A percentile compares a stretch with the other conserved stretches of the same genome.
phyloP scores from a whole-genome alignment of 371 early-diverging fungal species.

The Phascolomyces articulosus region DNA sequence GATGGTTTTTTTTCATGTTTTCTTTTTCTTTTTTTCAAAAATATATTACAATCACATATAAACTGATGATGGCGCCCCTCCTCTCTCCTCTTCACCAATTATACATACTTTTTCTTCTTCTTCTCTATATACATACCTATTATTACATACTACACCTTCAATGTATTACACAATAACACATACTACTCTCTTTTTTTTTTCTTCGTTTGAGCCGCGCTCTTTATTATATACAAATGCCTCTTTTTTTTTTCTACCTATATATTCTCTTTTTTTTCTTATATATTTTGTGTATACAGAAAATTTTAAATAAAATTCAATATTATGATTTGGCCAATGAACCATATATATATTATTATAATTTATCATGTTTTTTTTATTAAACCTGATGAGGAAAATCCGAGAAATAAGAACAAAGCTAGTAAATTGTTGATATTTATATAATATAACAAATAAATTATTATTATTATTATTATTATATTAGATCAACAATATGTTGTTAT shows the following conservation, averaged over 20 bases:
- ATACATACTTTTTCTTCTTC: too few relatives aligned
- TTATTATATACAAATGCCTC: neutral
- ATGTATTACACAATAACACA: neutral
- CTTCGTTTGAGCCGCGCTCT: constrained; percentile 3
- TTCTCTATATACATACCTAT: neutral
- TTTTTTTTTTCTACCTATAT: neutral
- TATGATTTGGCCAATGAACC: neutral
- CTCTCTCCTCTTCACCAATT: too few relatives aligned
- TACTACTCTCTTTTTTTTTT: neutral
- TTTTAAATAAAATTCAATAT: neutral
- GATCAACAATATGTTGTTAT: too few relatives aligned
- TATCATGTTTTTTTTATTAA: neutral
- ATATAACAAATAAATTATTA: too few relatives aligned
- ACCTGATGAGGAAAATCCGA: neutral
- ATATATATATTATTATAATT: neutral
- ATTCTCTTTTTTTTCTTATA: too few relatives aligned
- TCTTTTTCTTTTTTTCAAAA: neutral
- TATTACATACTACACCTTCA: neutral
- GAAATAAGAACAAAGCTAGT: too few relatives aligned
- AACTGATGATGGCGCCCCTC: constrained; percentile 5
- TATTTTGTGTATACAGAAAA: neutral
- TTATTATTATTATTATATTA: too few relatives aligned
- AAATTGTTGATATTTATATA: too few relatives aligned
- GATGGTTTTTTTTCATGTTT: constrained; percentile 4
- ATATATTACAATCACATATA: neutral